Evolutionary conservation across 208 protist species (phyloP).

Genomic region (Acanthamoeba lugdunensis): DNA sequence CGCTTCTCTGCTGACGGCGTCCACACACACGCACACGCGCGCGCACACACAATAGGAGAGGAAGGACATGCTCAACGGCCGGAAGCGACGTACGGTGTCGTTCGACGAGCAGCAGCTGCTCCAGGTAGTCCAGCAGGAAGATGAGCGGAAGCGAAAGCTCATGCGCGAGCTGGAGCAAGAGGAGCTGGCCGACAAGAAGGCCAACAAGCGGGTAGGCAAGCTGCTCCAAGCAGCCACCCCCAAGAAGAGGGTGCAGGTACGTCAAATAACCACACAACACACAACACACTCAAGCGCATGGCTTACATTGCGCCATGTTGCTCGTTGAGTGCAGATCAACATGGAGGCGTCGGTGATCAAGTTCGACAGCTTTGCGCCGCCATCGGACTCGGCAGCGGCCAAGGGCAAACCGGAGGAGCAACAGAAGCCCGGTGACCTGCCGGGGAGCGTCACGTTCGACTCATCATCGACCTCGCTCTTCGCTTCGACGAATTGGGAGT

Average conservation of each 20-base stretch:
- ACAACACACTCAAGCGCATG: not conserved
- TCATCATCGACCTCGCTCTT: not conserved
- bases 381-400: not conserved
- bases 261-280: not conserved
- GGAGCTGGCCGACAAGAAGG: not conserved
- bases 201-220: conserved; percentile 1
- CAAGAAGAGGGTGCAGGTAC: conserved; percentile 29
- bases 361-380: conserved; percentile 20
- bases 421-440: not conserved
- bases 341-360: conserved; percentile 28
- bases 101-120: conserved; percentile 42
- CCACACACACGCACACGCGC: not conserved
- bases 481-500: not conserved
- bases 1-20: too few species aligned
- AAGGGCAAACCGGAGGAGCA: not conserved
- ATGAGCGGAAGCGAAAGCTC: conserved; percentile 29
- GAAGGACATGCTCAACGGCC: not conserved
- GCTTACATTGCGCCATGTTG: not conserved
- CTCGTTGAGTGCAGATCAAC: not conserved
- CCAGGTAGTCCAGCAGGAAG: conserved; percentile 13
- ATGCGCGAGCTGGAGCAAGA: not conserved
- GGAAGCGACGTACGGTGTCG: conserved; percentile 23
- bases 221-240: conserved; percentile 7
- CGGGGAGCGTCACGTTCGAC: not conserved
- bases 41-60: not conserved